A percentile compares a stretch with the other conserved stretches of the same genome.
phyloP scores from a whole-genome alignment of 805 yeast species.

The Metschnikowia borealis region DNA sequence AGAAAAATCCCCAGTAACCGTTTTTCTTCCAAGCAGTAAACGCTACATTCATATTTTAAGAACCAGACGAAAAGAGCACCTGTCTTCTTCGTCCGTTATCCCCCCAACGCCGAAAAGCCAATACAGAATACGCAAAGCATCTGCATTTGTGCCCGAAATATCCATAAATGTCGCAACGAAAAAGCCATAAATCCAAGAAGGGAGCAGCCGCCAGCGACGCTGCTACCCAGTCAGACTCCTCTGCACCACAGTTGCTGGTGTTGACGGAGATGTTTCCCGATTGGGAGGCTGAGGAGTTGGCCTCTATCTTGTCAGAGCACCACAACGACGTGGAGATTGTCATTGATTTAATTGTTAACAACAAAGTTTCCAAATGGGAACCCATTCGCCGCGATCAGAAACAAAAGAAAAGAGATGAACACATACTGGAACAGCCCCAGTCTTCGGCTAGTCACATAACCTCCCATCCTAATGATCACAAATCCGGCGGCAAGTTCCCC shows the following conservation, averaged over 20 bases:
- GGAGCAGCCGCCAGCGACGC: conserved; percentile 9
- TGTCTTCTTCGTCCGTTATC: background rate
- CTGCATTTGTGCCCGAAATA: conserved; percentile 3
- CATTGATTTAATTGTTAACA: conserved; percentile 83
- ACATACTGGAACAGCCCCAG: conserved; percentile 4
- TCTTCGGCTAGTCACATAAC: conserved; percentile 6
- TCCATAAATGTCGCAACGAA: conserved; percentile 19
- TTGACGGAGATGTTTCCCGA: conserved; percentile 88
- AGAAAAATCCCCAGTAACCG: conserved; percentile 2
- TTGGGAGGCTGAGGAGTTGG: conserved; percentile 85
- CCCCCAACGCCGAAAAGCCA: background rate
- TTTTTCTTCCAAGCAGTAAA: conserved; percentile 3
- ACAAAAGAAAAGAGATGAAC: conserved; percentile 37
- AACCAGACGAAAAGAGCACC: background rate
- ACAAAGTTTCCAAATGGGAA: conserved; percentile 91
- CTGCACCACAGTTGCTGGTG: conserved; percentile 40
- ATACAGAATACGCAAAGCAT: conserved; percentile 1
- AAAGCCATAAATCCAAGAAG: conserved; percentile 14
- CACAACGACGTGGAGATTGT: conserved; percentile 70
- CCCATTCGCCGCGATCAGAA: conserved; percentile 73
- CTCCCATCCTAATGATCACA: conserved; percentile 5
- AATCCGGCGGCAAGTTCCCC: conserved; percentile 3
- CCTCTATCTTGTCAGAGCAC: conserved; percentile 70
- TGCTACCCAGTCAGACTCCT: conserved; percentile 1
- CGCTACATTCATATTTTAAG: conserved; percentile 1